These are phyloP conservation scores for Cutaneotrichosporon sp. DNA, from an alignment of 1,284 basidiomycete genomes.

Conservation along the genomic window DNA sequence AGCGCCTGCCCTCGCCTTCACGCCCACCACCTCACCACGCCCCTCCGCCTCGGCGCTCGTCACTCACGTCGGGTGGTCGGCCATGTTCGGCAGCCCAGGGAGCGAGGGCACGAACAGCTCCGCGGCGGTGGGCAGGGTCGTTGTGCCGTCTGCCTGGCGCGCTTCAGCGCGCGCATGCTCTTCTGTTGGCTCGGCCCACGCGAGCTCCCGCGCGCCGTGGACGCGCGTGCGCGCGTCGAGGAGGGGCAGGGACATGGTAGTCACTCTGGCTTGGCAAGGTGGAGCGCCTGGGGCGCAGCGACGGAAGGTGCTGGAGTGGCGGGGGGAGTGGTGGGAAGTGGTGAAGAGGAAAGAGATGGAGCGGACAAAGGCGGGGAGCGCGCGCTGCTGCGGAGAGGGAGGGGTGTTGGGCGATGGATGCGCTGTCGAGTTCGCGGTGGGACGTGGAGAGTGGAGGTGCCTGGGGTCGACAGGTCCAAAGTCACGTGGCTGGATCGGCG, in stretches of 20 bases:
- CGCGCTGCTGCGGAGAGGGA: no score
- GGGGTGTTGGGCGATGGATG: background rate
- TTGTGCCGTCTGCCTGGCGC: background rate
- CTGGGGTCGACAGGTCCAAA: no score
- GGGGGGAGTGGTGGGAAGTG: no score
- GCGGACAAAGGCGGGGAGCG: no score
- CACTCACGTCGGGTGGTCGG: conserved; percentile 50
- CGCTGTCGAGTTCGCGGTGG: background rate
- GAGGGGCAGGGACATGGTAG: conserved; percentile 2
- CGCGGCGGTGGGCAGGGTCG: conserved; percentile 60
- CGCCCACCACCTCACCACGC: background rate
- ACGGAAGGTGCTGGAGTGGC: background rate
- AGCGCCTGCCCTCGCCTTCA: background rate
- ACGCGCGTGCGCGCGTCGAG: conserved; percentile 9
- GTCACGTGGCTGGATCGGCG: background rate
- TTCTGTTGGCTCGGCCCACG: background rate
- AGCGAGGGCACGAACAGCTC: conserved; percentile 78
- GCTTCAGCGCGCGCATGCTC: background rate
- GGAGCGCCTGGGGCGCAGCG: background rate
- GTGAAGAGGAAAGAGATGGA: no score
- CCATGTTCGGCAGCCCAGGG: conserved; percentile 68
- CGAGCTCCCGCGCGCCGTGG: background rate
- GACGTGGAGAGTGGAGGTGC: background rate
- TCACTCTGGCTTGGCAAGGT: background rate
- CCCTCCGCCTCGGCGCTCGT: background rate